A percentile compares a stretch with the other conserved stretches of the same genome.
These are phyloP conservation scores for Teunomyces atbi DNA, from an alignment of 805 yeast species.

Conservation along the genomic window DNA sequence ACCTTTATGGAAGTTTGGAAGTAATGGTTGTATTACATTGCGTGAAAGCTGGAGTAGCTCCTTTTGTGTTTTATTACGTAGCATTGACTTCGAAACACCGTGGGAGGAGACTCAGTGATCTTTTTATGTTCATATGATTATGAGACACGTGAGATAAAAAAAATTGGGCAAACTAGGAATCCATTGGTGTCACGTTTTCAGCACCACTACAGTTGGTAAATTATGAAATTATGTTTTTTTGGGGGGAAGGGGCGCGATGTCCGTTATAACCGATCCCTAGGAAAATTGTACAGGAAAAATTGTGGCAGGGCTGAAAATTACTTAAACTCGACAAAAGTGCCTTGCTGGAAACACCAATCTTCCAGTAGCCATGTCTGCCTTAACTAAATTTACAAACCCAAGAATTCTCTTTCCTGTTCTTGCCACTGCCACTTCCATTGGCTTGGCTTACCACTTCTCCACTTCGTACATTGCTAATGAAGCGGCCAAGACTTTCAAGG, in stretches of 20 bases:
- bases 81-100: slow-evolving; percentile 1
- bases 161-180: too few relatives aligned
- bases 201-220: neutral
- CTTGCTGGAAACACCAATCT: neutral
- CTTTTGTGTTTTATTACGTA: slow-evolving; percentile 24
- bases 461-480: slow-evolving; percentile 30
- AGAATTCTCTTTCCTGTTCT: slow-evolving; percentile 29
- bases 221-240: neutral
- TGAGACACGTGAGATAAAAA: neutral
- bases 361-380: neutral
- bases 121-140: too few relatives aligned
- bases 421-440: slow-evolving; percentile 33
- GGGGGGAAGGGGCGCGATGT: neutral
- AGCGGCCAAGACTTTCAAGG: slow-evolving; percentile 50
- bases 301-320: slow-evolving; percentile 4
- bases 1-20: slow-evolving; percentile 77
- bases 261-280: neutral
- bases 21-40: slow-evolving; percentile 71
- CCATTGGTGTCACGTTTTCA: neutral
- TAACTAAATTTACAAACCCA: slow-evolving; percentile 25
- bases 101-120: too few relatives aligned
- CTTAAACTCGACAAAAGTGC: slow-evolving; percentile 1
- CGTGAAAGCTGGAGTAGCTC: slow-evolving; percentile 52
- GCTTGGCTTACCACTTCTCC: slow-evolving; percentile 29
- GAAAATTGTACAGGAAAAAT: neutral